Conservation (phyloP, 1,284 basidiomycete genomes). For the Melampsora americana region DNA sequence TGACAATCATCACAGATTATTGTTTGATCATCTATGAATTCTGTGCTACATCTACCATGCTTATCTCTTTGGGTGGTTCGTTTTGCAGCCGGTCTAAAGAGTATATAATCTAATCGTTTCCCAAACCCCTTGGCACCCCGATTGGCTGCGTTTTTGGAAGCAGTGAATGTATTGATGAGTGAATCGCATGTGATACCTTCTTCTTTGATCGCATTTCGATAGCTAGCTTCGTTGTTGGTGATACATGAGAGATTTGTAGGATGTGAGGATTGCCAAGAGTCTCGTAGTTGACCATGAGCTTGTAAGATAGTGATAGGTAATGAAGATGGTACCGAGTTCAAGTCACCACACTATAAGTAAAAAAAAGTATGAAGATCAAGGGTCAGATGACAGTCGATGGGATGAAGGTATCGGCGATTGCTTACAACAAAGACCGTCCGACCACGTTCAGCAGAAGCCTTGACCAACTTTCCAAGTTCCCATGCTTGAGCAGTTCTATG, state of each 20-base stretch:
- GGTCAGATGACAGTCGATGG: background rate
- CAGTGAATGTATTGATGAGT: constrained; percentile 82
- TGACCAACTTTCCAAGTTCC: constrained; percentile 80
- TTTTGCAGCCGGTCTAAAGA: constrained; percentile 57
- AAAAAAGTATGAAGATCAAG: background rate
- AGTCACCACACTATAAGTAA: constrained; percentile 73
- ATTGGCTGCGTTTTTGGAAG: constrained; percentile 61
- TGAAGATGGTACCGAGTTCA: constrained; percentile 84
- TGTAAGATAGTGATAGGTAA: constrained; percentile 80
- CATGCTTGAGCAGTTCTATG: constrained; percentile 92
- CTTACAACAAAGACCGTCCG: constrained; percentile 85
- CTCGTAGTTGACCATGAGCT: constrained; percentile 69
- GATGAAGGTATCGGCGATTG: constrained; percentile 44
- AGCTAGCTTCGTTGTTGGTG: constrained; percentile 50
- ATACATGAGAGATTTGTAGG: constrained; percentile 49
- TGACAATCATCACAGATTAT: constrained; percentile 54
- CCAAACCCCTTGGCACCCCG: constrained; percentile 59
- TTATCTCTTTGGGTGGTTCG: constrained; percentile 18
- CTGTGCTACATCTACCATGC: constrained; percentile 17
- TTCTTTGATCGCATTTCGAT: constrained; percentile 63
- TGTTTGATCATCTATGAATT: constrained; percentile 30
- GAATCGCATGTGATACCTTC: constrained; percentile 93
- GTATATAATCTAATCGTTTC: constrained; percentile 92
- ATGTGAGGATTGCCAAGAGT: constrained; percentile 56
- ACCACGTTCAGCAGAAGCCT: constrained; percentile 74